Evolutionary conservation across 2,329 filamentous ascomycete genomes (phyloP).

Genomic region (Microdochium nivale): DNA sequence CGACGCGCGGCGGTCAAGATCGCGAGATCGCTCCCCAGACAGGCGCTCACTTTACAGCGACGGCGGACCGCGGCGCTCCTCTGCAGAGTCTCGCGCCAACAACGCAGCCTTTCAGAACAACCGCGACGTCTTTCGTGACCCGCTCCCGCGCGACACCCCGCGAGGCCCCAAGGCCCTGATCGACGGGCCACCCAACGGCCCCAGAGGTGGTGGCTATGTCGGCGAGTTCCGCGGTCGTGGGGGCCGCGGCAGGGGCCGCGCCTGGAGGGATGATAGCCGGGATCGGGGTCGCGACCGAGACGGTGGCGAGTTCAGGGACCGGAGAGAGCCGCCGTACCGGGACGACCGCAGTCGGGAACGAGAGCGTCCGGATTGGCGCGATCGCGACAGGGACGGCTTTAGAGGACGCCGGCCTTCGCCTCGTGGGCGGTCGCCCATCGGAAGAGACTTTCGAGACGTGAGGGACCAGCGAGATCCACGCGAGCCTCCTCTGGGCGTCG

Average conservation of each 20-base stretch:
- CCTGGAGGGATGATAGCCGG: constrained; percentile 55
- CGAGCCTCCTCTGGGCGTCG: constrained; percentile 52
- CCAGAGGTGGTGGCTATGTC: constrained; percentile 57
- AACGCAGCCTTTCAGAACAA: constrained; percentile 51
- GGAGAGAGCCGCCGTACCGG: constrained; percentile 41
- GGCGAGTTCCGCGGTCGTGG: constrained; percentile 52
- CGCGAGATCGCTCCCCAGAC: constrained; percentile 61
- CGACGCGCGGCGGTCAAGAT: constrained; percentile 53
- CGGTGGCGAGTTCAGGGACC: constrained; percentile 48
- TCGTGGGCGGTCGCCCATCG: constrained; percentile 52
- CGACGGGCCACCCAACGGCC: constrained; percentile 54
- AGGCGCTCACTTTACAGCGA: constrained; percentile 47
- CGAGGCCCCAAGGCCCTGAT: constrained; percentile 73
- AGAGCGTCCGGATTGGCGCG: constrained; percentile 39
- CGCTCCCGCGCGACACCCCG: constrained; percentile 60
- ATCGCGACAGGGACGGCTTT: constrained; percentile 45
- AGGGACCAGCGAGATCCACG: constrained; percentile 29
- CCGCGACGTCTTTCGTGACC: constrained; percentile 49
- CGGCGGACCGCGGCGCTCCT: constrained; percentile 62
- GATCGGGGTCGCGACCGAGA: constrained; percentile 53
- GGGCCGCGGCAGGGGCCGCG: constrained; percentile 36
- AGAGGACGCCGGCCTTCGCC: constrained; percentile 54
- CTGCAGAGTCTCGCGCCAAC: constrained; percentile 46
- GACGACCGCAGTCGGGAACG: constrained; percentile 53
- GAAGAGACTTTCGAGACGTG: constrained; percentile 56